A percentile compares a stretch with the other conserved stretches of the same genome.
Evolutionary conservation across 164 flowering plant genomes (phyloP).

Genomic region (Piper betle): DNA sequence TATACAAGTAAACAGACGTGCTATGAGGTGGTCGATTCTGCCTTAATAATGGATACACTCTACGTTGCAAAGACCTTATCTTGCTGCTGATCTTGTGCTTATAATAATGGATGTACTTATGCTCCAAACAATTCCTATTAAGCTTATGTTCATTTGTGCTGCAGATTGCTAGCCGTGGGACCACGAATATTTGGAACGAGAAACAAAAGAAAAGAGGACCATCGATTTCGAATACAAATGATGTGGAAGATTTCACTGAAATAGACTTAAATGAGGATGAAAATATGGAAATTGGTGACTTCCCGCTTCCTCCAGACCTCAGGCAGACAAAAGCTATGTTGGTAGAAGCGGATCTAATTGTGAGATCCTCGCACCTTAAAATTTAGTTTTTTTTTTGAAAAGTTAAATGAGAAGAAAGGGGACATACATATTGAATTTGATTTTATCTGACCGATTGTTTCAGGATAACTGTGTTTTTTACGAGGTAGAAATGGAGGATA

Average conservation of each 20-base stretch:
- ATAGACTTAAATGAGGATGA: conserved; percentile 49
- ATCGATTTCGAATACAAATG: conserved; percentile 10
- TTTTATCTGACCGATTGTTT: neutral
- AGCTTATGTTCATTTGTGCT: neutral
- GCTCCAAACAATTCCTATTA: neutral
- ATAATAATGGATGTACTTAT: neutral
- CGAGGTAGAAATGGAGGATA: conserved; percentile 81
- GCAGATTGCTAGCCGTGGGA: conserved; percentile 21
- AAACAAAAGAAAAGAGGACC: conserved; percentile 8
- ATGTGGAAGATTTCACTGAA: conserved; percentile 25
- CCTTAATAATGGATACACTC: neutral
- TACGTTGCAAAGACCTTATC: neutral
- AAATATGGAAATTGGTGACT: conserved; percentile 14
- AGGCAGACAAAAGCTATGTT: conserved; percentile 67
- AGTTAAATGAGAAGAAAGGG: neutral
- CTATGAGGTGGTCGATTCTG: conserved; percentile 18
- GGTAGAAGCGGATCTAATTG: conserved; percentile 65
- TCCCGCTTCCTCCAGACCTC: conserved; percentile 42
- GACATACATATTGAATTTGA: neutral
- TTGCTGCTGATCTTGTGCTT: neutral
- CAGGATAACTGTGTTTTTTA: conserved; percentile 13
- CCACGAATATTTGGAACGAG: neutral
- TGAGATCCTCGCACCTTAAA: conserved; percentile 4
- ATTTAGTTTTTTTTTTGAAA: neutral
- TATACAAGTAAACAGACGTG: conserved; percentile 28